phyloP scores from a whole-genome alignment of 139 green algal species.

The Micractinium conductrix region DNA sequence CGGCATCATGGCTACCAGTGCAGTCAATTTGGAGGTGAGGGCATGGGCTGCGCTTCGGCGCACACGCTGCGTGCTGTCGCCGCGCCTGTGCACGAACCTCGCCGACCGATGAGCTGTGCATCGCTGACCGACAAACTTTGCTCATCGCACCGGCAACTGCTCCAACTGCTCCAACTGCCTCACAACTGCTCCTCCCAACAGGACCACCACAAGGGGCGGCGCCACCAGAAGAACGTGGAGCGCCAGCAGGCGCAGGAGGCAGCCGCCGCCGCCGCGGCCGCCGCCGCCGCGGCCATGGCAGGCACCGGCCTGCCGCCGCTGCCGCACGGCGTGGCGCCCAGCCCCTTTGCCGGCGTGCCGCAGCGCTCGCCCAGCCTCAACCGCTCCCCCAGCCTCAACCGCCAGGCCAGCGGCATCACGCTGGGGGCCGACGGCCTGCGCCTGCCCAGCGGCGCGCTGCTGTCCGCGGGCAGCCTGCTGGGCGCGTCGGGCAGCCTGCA shows the following conservation, averaged over 20 bases:
- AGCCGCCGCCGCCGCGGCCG: neutral
- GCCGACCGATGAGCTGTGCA: too few species aligned
- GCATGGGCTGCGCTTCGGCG: too few species aligned
- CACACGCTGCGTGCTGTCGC: too few species aligned
- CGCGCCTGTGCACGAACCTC: too few species aligned
- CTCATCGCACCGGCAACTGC: too few species aligned
- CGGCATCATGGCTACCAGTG: slow-evolving; percentile 62
- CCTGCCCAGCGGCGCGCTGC: slow-evolving; percentile 21
- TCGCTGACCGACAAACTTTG: too few species aligned
- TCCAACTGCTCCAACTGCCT: too few species aligned
- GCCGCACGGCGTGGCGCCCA: neutral
- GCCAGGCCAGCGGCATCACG: slow-evolving; percentile 3
- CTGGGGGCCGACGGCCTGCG: slow-evolving; percentile 12
- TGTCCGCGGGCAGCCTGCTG: slow-evolving; percentile 7
- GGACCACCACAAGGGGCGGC: slow-evolving; percentile 56
- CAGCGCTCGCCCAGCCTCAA: neutral
- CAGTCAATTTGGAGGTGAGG: slow-evolving; percentile 55
- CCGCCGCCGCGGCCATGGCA: neutral
- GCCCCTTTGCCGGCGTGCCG: neutral
- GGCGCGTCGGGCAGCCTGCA: neutral
- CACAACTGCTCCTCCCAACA: neutral
- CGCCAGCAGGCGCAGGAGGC: slow-evolving; percentile 42
- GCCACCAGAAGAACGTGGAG: slow-evolving; percentile 58
- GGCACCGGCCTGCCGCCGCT: slow-evolving; percentile 3
- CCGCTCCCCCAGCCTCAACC: neutral